Evolutionary conservation across 1,284 basidiomycete species (phyloP).

Genomic region (Ustilago crameri): DNA sequence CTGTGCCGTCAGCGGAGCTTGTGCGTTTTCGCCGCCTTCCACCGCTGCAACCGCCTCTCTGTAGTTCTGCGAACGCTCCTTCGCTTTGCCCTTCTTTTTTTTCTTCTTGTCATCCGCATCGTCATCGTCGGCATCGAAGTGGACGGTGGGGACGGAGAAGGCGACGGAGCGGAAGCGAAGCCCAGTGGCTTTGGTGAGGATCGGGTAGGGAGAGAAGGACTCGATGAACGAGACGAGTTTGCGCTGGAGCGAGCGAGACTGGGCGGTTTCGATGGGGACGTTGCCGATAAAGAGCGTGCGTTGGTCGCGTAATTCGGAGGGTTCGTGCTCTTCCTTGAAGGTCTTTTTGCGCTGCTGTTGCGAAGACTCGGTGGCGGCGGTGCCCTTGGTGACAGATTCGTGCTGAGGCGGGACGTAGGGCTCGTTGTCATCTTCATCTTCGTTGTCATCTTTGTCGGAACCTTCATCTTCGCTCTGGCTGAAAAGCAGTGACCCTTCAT

Average conservation of each 20-base stretch:
- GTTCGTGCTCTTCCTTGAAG: constrained; percentile 54
- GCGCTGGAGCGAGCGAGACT: constrained; percentile 70
- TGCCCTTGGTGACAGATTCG: constrained; percentile 64
- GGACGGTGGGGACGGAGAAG: constrained; percentile 64
- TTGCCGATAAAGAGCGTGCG: constrained; percentile 96
- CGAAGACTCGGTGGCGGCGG: constrained; percentile 25
- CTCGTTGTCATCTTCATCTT: constrained; percentile 42
- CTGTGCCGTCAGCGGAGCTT: constrained; percentile 77
- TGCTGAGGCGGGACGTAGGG: constrained; percentile 66
- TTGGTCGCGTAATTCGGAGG: constrained; percentile 72
- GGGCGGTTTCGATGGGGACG: constrained; percentile 79
- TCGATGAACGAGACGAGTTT: constrained; percentile 68
- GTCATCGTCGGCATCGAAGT: constrained; percentile 59
- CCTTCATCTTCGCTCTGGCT: constrained; percentile 29
- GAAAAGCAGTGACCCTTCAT: constrained; percentile 33
- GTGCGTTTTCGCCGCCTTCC: constrained; percentile 55
- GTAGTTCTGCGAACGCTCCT: constrained; percentile 76
- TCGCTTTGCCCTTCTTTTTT: constrained; percentile 67
- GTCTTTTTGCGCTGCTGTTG: constrained; percentile 48
- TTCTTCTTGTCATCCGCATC: constrained; percentile 52
- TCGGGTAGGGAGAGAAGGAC: constrained; percentile 55
- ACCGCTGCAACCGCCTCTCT: constrained; percentile 70
- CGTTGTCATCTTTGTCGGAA: constrained; percentile 23
- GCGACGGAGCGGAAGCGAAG: constrained; percentile 68
- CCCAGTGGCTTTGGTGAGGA: constrained; percentile 45